phyloP scores from a whole-genome alignment of 257 asterid genomes.

The Cordia subcordata region DNA sequence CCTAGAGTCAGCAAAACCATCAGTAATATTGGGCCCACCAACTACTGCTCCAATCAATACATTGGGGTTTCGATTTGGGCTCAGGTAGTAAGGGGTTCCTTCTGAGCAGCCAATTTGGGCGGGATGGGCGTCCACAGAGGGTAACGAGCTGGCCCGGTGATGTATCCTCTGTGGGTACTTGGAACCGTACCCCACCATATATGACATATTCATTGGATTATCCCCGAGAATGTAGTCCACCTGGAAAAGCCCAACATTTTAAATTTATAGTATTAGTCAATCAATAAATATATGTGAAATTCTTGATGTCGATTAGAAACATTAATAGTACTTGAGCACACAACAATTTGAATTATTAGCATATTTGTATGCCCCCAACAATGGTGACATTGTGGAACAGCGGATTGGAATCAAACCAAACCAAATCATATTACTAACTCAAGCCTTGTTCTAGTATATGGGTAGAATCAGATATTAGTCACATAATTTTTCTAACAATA shows the following conservation, averaged over 20 bases:
- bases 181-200: conserved; percentile 82
- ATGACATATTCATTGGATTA: conserved; percentile 74
- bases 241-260: conserved; percentile 23
- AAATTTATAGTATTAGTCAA: too few species aligned
- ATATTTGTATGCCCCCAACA: too few species aligned
- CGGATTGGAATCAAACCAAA: too few species aligned
- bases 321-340: too few species aligned
- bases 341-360: too few species aligned
- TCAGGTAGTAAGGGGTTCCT: conserved; percentile 50
- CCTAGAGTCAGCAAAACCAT: conserved; percentile 64
- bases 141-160: conserved; percentile 72
- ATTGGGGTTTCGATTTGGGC: conserved; percentile 70
- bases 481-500: too few species aligned
- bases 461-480: too few species aligned
- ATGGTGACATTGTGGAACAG: too few species aligned
- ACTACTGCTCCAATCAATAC: conserved; percentile 66
- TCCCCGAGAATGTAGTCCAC: conserved; percentile 88
- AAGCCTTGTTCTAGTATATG: too few species aligned
- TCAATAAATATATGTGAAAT: neutral
- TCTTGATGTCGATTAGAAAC: too few species aligned
- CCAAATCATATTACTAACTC: too few species aligned
- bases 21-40: conserved; percentile 71
- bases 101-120: conserved; percentile 52
- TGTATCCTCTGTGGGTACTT: conserved; percentile 70
- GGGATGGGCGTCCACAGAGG: conserved; percentile 57